Evolutionary conservation across 2,329 filamentous ascomycete genomes (phyloP), one percentile per base, ranked within the genome.

Genomic region (Colletotrichum tropicale): DNA sequence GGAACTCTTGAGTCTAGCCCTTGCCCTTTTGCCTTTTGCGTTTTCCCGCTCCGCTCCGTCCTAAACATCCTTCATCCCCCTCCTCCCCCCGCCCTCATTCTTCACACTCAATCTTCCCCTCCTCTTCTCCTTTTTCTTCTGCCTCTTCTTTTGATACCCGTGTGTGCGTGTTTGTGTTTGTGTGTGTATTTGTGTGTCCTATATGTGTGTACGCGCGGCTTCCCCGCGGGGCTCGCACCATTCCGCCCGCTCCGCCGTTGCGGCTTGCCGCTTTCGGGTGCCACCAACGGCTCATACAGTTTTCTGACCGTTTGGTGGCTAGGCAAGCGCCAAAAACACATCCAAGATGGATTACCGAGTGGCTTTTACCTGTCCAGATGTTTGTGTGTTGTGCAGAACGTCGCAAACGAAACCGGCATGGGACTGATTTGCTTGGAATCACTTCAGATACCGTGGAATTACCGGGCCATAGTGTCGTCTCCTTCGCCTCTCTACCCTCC

Each of bases 281-380:
- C 43, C 69, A 52, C 58, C 56, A 32, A 64, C 55, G 62, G 55
- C 69, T 62, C 24, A 34, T 48, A 61, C 55, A 56, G 26, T 32
- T 6, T 61, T 38, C 18, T 64, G 62, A 13, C 21, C 38, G 48
- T 62, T 56, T 56, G 15, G 30, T 52, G 52, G 30, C 24, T 34
- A 61, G 69, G 69, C 69, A 62, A 75, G 72, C 71, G 68, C 62
- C 72, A 72, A 9, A 52, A 52, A 43, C 30, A 65, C 34, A 64
- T 68, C 70, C 62, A 34, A 69, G 64, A 62, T 58, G 73, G 64
- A 52, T 68, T 28, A 32, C 26, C 55, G 24, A 56, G 62, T 55
- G 30, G 58, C 24, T n/a, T 32, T 67, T 13, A 32, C 30, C 61
- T 24, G 61, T 48, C 56, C 9, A 21, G 18, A 21, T 62, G 18